phyloP scores from a whole-genome alignment of 345 rosid species.

The Erysimum cheiranthoides region DNA sequence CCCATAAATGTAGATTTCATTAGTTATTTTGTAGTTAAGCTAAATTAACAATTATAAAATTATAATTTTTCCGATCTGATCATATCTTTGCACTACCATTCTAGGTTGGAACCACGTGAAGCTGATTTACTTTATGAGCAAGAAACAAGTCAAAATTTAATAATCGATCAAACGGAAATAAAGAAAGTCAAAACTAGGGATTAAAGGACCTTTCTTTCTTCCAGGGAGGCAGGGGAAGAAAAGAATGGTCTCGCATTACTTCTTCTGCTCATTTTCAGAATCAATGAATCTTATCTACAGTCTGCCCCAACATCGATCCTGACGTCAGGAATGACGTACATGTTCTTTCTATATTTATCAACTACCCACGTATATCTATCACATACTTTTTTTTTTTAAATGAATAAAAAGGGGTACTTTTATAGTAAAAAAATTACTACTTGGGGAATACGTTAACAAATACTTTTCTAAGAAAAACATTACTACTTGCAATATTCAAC shows the following conservation, averaged over 20 bases:
- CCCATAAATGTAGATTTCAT: neutral
- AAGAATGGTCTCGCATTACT: constrained; percentile 31
- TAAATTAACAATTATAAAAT: neutral
- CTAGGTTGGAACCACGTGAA: constrained; percentile 30
- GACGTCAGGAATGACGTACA: constrained; percentile 40
- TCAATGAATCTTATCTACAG: constrained; percentile 26
- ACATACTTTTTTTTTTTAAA: too few species aligned
- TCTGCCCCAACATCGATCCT: neutral
- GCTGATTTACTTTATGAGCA: constrained; percentile 23
- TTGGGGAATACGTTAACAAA: neutral
- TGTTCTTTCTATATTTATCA: constrained; percentile 17
- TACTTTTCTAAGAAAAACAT: neutral
- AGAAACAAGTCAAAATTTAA: constrained; percentile 24
- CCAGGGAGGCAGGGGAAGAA: constrained; percentile 15
- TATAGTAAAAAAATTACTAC: neutral
- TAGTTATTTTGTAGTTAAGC: neutral
- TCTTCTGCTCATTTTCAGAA: neutral
- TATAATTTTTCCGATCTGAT: neutral
- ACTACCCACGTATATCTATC: constrained; percentile 17
- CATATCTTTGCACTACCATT: constrained; percentile 12
- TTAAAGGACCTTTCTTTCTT: neutral
- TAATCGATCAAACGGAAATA: neutral
- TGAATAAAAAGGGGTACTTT: too few species aligned
- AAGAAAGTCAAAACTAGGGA: constrained; percentile 16
- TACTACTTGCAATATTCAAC: constrained; percentile 21